Percentiles rank a stretch among this genome's conserved stretches.
Conservation (phyloP, 768 basidiomycete genomes). For the Serendipita vermifera region DNA sequence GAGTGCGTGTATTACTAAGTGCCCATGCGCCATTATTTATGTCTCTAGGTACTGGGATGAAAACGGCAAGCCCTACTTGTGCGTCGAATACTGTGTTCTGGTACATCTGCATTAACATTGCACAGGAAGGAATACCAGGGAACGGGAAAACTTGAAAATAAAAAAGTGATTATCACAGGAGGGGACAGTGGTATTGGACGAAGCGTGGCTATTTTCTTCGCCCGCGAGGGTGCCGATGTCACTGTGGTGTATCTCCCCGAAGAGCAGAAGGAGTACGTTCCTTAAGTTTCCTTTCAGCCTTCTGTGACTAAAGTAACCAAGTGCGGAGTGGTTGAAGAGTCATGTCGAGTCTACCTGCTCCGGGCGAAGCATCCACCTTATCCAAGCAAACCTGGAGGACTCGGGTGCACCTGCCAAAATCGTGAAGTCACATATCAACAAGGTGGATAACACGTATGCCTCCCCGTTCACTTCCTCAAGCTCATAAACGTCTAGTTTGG, state of each 20-base stretch:
- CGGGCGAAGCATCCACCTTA: constrained; percentile 24
- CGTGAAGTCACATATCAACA: constrained; percentile 35
- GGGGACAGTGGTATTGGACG: constrained; percentile 14
- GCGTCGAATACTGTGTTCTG: background rate
- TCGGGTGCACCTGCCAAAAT: constrained; percentile 31
- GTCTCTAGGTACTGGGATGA: constrained; percentile 37
- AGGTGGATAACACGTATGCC: background rate
- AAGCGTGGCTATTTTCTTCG: constrained; percentile 20
- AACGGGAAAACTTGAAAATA: constrained; percentile 29
- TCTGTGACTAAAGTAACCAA: too few species aligned
- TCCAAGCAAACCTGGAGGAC: constrained; percentile 32
- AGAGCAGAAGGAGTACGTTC: constrained; percentile 34
- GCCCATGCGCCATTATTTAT: constrained; percentile 15
- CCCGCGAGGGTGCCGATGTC: constrained; percentile 31
- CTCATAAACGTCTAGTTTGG: constrained; percentile 22
- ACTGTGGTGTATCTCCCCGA: constrained; percentile 38
- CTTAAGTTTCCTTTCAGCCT: too few species aligned
- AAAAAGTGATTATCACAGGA: background rate
- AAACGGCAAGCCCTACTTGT: constrained; percentile 35
- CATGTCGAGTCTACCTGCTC: constrained; percentile 33
- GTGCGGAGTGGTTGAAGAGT: constrained; percentile 35
- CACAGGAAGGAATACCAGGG: constrained; percentile 35
- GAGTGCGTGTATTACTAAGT: background rate
- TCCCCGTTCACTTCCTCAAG: background rate
- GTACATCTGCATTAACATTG: background rate